Percentiles rank a stretch among this genome's conserved stretches.
Conservation (phyloP, 192 early-diverging fungal genomes). For the Podila minutissima region DNA sequence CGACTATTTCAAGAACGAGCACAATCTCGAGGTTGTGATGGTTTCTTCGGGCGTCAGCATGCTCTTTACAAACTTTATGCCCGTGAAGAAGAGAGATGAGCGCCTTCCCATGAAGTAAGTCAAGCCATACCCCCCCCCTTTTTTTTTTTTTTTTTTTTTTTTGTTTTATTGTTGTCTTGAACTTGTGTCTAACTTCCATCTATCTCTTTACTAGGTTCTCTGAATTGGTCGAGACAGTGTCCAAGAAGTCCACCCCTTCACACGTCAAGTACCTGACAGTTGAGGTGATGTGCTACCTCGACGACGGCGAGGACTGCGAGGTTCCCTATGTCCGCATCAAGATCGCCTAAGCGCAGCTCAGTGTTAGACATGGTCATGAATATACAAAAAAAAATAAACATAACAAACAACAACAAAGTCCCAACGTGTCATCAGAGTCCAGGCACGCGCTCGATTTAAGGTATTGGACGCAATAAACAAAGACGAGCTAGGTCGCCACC, state of each 20-base stretch:
- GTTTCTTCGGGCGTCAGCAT: conserved; percentile 90
- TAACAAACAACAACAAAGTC: too few species aligned
- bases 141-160: conserved; percentile 23
- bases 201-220: conserved; percentile 66
- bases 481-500: too few species aligned
- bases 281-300: conserved; percentile 90
- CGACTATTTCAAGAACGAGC: conserved; percentile 81
- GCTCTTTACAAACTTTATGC: conserved; percentile 92
- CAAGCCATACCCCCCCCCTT: neutral
- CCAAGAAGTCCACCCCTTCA: conserved; percentile 87
- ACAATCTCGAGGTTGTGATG: conserved; percentile 93
- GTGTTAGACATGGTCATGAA: neutral
- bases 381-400: too few species aligned
- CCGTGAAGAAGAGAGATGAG: conserved; percentile 86
- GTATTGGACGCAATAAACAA: too few species aligned
- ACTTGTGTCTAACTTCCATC: neutral
- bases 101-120: conserved; percentile 80
- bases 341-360: conserved; percentile 16
- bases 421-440: too few species aligned
- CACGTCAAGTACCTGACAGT: conserved; percentile 90
- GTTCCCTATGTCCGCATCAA: conserved; percentile 57
- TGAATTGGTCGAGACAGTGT: conserved; percentile 79
- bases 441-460: too few species aligned
- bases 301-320: conserved; percentile 90
- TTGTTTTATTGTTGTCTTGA: neutral